Conservation (phyloP, 768 basidiomycete genomes). For the Tulasnella sp. region DNA sequence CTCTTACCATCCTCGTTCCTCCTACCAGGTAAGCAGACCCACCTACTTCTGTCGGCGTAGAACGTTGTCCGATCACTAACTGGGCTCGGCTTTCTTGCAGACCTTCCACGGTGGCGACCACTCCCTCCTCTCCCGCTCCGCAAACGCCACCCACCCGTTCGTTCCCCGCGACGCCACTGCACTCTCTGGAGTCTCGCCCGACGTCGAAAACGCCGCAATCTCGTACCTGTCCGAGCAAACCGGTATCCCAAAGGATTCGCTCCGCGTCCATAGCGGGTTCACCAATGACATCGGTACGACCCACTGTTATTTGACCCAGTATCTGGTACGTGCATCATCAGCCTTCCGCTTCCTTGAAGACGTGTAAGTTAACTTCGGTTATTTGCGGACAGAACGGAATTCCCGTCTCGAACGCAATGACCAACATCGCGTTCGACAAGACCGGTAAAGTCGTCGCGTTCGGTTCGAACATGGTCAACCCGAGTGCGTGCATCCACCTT, state of each 20-base stretch:
- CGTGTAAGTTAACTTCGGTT: not conserved
- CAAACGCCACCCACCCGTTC: not conserved
- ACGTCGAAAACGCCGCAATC: not conserved
- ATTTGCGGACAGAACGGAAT: slow-evolving; percentile 29
- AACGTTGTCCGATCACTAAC: not conserved
- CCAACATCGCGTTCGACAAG: slow-evolving; percentile 38
- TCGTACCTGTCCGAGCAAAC: not conserved
- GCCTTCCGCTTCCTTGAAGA: not conserved
- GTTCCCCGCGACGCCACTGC: not conserved
- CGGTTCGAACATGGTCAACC: slow-evolving; percentile 42
- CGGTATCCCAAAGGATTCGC: not conserved
- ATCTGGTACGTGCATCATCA: not conserved
- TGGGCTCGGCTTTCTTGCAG: not conserved
- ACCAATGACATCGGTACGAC: not conserved
- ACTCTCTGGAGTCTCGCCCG: not conserved
- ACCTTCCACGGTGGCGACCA: not conserved
- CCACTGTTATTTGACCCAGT: not conserved
- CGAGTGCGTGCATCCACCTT: slow-evolving; percentile 29
- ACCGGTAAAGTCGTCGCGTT: slow-evolving; percentile 38
- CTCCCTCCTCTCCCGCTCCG: not conserved
- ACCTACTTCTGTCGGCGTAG: not conserved
- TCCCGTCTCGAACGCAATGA: slow-evolving; percentile 37
- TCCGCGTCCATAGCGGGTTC: not conserved
- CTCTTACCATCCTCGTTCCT: not conserved
- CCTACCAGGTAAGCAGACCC: not conserved